Evolutionary conservation across 306 rosid species (phyloP).

Genomic region (Corylus avellana): DNA sequence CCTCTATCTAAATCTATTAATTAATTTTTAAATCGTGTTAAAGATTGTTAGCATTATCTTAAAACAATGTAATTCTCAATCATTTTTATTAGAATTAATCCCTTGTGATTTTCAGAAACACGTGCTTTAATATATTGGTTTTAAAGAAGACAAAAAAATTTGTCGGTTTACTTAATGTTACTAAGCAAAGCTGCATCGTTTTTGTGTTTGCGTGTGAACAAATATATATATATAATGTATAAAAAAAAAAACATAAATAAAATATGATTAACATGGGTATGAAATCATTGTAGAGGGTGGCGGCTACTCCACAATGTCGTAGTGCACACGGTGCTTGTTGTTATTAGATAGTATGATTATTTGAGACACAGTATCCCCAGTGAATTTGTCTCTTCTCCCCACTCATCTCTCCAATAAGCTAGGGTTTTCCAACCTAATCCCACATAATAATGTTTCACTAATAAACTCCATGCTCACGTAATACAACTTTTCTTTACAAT

Average conservation of each 20-base stretch:
- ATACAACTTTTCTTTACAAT: neutral
- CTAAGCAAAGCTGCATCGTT: neutral
- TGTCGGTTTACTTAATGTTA: neutral
- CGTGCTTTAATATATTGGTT: too few species aligned
- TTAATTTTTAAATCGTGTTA: too few species aligned
- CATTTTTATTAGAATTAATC: too few species aligned
- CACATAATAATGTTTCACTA: neutral
- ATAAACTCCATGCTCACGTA: neutral
- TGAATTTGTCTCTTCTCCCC: constrained; percentile 12
- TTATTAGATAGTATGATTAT: neutral
- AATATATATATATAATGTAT: neutral
- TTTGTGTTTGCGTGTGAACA: too few species aligned
- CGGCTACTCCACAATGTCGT: constrained; percentile 13
- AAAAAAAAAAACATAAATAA: neutral
- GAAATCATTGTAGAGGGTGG: neutral
- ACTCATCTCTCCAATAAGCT: neutral
- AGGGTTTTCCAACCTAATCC: neutral
- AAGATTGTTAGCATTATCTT: too few species aligned
- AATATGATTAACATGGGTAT: neutral
- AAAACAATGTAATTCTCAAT: too few species aligned
- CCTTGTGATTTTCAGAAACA: too few species aligned
- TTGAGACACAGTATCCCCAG: neutral
- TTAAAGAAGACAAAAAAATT: too few species aligned
- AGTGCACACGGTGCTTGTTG: neutral
- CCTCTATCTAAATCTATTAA: too few species aligned